Percentiles rank a stretch among this genome's conserved stretches.
These are phyloP conservation scores for Hyaloperonospora brassicae DNA, from an alignment of 352 stramenopile genomes.

Conservation along the genomic window DNA sequence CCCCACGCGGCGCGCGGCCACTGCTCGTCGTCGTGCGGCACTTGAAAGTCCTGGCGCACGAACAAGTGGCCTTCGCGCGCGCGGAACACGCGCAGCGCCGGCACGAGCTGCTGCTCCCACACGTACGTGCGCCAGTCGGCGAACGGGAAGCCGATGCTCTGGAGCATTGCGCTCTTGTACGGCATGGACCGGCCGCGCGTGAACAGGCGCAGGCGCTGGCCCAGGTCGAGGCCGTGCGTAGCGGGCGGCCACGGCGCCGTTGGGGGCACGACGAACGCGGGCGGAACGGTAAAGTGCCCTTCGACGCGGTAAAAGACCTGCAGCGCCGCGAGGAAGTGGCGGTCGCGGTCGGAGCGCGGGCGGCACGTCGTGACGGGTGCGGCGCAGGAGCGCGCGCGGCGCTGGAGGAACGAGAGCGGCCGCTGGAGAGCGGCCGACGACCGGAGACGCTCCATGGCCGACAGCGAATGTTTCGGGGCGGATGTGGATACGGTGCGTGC, in stretches of 20 bases:
- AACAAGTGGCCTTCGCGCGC: slow-evolving; percentile 87
- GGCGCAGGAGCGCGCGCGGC: not conserved
- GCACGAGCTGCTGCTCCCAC: slow-evolving; percentile 61
- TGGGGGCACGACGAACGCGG: slow-evolving; percentile 44
- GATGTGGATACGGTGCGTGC: too few relatives aligned
- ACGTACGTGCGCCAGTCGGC: slow-evolving; percentile 66
- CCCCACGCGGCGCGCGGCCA: slow-evolving; percentile 86
- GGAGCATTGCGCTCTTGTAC: slow-evolving; percentile 50
- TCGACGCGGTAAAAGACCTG: slow-evolving; percentile 42
- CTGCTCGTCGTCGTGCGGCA: slow-evolving; percentile 53
- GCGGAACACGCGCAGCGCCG: slow-evolving; percentile 74
- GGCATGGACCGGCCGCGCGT: slow-evolving; percentile 46
- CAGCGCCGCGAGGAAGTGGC: slow-evolving; percentile 44
- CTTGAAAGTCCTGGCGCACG: slow-evolving; percentile 84
- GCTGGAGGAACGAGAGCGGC: too few relatives aligned
- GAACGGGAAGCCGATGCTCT: slow-evolving; percentile 57
- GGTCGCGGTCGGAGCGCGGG: slow-evolving; percentile 28
- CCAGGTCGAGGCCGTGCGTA: slow-evolving; percentile 41
- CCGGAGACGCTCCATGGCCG: too few relatives aligned
- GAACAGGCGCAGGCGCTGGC: slow-evolving; percentile 46
- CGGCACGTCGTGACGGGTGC: not conserved
- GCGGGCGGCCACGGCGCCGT: slow-evolving; percentile 39
- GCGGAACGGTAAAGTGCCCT: slow-evolving; percentile 66
- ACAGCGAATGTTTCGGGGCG: too few relatives aligned
- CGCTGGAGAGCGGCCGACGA: not conserved